Conservation (phyloP, 352 stramenopile species). For the Phytophthora pluvialis region DNA sequence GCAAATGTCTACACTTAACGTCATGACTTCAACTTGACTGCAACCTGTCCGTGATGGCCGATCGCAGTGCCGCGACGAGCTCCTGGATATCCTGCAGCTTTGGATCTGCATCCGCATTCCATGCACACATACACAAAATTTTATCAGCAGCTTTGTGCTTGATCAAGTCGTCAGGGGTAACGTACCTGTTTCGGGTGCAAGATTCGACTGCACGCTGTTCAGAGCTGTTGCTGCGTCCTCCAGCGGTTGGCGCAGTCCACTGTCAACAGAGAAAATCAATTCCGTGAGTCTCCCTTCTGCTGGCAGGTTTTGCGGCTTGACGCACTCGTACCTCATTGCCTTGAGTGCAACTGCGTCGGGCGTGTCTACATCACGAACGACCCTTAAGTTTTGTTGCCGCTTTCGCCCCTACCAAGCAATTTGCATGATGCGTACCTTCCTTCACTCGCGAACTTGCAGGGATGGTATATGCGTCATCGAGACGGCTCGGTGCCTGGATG, state of each 20-base stretch:
- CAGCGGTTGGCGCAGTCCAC: neutral
- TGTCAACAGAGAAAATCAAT: neutral
- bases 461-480: neutral
- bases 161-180: neutral
- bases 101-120: conserved; percentile 16
- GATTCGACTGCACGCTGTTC: neutral
- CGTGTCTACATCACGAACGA: neutral
- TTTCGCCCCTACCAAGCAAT: neutral
- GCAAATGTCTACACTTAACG: too few species aligned
- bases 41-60: conserved; percentile 17
- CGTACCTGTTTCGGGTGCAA: conserved; percentile 1
- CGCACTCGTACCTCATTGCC: neutral
- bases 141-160: neutral
- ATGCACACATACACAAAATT: neutral
- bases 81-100: conserved; percentile 52
- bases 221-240: neutral
- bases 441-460: neutral
- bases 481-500: neutral
- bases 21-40: neutral
- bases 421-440: neutral
- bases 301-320: too few species aligned
- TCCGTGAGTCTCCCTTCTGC: neutral
- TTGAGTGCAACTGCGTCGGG: neutral
- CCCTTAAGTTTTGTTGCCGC: neutral
- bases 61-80: conserved; percentile 46